Evolutionary conservation across 1,284 basidiomycete genomes (phyloP), one percentile per base, ranked within the genome.

Genomic region (Leccinum huronense): DNA sequence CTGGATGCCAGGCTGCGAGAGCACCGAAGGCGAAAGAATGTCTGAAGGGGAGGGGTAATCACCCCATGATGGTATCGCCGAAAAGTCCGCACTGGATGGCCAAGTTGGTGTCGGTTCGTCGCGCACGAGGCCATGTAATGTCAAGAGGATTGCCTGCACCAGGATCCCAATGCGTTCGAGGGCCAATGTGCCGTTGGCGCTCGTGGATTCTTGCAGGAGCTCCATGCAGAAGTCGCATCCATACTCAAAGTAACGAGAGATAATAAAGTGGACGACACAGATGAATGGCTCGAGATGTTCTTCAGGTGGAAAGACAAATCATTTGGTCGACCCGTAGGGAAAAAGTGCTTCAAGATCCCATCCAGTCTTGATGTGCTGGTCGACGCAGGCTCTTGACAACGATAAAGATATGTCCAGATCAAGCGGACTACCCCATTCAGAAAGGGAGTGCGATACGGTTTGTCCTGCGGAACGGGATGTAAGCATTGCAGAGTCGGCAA

Each of bases 381-480:
- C 0, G 94, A 91, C 4, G 85, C 81, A 14, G 91, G 85, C 74
- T 98, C 96, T 66, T 90, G 88, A 72, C 95, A 97, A 19, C 96
- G 90, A 73, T 95, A 96, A 27, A 98, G 82, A 76, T 98, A 98
- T 0, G 95, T 93, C 96, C 96, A 98, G 31, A 97, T 79, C 36
- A 98, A 77, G 5, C 95, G 89, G 64, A 95, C 77, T 63, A 93
- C 87, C 3, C 93, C 91, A 69, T 96, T 95, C 78, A 97, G 83
- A 11, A 94, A 85, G 5, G 87, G 81, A 1, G 86, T 78, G n/a
- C 94, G 86, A 60, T 84, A 81, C 0, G 86, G 81, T 67, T 91
- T 92, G 71, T 98, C 95, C 91, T 96, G 67, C 42, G 31, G 23
- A 59, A 54, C 4, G 23, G 6, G n/a, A 57, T 19, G 23, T 62